phyloP scores from a whole-genome alignment of 2,329 filamentous ascomycete species.

The Rosellinia necatrix region DNA sequence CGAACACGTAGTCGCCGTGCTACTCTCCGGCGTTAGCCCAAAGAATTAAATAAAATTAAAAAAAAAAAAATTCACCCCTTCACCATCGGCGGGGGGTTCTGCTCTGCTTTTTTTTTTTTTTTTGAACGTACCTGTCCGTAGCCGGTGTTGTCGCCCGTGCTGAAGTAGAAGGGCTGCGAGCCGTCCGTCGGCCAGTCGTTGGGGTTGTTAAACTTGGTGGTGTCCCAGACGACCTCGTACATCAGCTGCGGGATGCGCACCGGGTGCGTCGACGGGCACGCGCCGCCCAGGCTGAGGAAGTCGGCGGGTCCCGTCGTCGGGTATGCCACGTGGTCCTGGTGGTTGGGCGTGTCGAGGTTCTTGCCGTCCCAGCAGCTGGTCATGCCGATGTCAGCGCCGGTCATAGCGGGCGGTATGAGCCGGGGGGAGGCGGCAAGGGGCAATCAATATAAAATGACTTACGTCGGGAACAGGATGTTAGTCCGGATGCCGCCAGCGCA shows the following conservation, averaged over 20 bases:
- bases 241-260: conserved; percentile 52
- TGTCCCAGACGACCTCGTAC: conserved; percentile 55
- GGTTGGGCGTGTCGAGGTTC: conserved; percentile 52
- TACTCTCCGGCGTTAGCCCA: not conserved
- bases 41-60: too few relatives aligned
- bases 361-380: conserved; percentile 60
- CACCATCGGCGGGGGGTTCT: too few relatives aligned
- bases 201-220: conserved; percentile 45
- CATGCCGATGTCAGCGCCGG: conserved; percentile 1
- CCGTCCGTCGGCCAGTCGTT: conserved; percentile 45
- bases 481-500: conserved; percentile 52
- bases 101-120: too few relatives aligned
- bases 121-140: too few relatives aligned
- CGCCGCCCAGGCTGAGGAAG: conserved; percentile 45
- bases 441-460: too few relatives aligned
- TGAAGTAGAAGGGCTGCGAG: conserved; percentile 44
- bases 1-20: conserved; percentile 47
- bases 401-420: conserved; percentile 30
- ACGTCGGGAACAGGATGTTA: conserved; percentile 55
- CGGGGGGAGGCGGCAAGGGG: too few relatives aligned
- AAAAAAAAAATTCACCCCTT: too few relatives aligned
- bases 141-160: conserved; percentile 46
- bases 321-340: conserved; percentile 57
- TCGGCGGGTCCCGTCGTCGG: conserved; percentile 50
- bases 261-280: conserved; percentile 41